Percentiles rank a stretch among this genome's conserved stretches.
Conservation (phyloP, 2,329 filamentous ascomycete species). For the Coniosporium tulheliwenetii region DNA sequence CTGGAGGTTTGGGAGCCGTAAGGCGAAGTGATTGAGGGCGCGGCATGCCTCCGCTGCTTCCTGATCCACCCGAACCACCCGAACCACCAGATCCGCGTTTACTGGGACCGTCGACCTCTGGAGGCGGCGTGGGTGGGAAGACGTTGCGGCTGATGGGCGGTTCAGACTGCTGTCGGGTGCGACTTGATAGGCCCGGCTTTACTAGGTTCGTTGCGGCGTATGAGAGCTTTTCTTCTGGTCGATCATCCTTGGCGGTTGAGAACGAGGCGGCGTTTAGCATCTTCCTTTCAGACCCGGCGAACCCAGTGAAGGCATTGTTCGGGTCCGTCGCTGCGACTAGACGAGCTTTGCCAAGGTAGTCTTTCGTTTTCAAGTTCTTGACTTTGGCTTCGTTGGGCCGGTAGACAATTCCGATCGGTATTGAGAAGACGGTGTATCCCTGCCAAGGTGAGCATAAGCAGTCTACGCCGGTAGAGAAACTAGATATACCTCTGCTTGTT, state of each 20-base stretch:
- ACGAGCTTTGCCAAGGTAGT: constrained; percentile 92
- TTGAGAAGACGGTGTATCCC: constrained; percentile 98
- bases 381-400: constrained; percentile 95
- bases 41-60: background rate
- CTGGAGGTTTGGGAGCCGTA: constrained; percentile 30
- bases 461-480: background rate
- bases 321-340: constrained; percentile 78
- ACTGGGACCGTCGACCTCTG: constrained; percentile 57
- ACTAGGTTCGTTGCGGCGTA: constrained; percentile 89
- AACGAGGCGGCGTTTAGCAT: constrained; percentile 25
- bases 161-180: constrained; percentile 67
- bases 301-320: constrained; percentile 67
- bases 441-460: constrained; percentile 24
- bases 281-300: constrained; percentile 64
- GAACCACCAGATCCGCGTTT: background rate
- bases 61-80: background rate
- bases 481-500: constrained; percentile 66
- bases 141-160: constrained; percentile 64
- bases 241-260: constrained; percentile 52
- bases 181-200: constrained; percentile 65
- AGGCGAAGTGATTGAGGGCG: background rate
- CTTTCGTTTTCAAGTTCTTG: constrained; percentile 93
- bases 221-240: constrained; percentile 70
- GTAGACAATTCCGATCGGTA: constrained; percentile 90
- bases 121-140: constrained; percentile 96